Evolutionary conservation across 306 rosid species (phyloP).

Genomic region (Argentina anserina): DNA sequence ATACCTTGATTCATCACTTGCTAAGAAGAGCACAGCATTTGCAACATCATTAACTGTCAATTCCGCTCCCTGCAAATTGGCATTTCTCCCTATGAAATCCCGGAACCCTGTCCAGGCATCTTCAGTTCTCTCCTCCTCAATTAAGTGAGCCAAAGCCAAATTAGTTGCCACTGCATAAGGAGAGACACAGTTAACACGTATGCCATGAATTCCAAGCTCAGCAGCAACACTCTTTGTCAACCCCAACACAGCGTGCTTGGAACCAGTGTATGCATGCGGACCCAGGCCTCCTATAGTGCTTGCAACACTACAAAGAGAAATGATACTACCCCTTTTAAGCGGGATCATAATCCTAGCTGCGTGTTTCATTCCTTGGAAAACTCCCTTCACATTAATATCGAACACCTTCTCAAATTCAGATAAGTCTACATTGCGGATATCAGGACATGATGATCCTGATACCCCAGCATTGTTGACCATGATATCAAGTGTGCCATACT

Average conservation of each 20-base stretch:
- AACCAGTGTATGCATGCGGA: conserved; percentile 67
- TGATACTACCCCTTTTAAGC: conserved; percentile 59
- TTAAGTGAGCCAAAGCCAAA: conserved; percentile 65
- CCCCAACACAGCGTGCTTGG: conserved; percentile 80
- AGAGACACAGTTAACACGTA: conserved; percentile 55
- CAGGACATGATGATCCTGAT: conserved; percentile 57
- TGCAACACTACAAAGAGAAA: conserved; percentile 59
- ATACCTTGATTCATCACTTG: conserved; percentile 71
- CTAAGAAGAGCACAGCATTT: conserved; percentile 76
- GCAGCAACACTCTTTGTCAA: conserved; percentile 78
- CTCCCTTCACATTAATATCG: conserved; percentile 67
- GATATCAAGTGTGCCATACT: conserved; percentile 76
- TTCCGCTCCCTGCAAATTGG: conserved; percentile 74
- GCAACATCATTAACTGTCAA: conserved; percentile 62
- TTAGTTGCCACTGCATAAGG: conserved; percentile 56
- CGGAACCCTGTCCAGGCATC: conserved; percentile 45
- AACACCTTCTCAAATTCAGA: conserved; percentile 75
- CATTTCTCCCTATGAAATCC: conserved; percentile 28
- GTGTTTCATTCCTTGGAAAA: conserved; percentile 78
- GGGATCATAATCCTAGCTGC: conserved; percentile 76
- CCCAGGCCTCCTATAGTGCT: conserved; percentile 52
- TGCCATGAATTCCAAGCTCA: conserved; percentile 61
- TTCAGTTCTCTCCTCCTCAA: conserved; percentile 60
- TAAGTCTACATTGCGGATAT: conserved; percentile 60
- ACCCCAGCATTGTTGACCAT: conserved; percentile 85